Percentiles rank a stretch among this genome's conserved stretches.
Evolutionary conservation across 1,139 yeast genomes (phyloP).

Genomic region (Candida frijolesensis): DNA sequence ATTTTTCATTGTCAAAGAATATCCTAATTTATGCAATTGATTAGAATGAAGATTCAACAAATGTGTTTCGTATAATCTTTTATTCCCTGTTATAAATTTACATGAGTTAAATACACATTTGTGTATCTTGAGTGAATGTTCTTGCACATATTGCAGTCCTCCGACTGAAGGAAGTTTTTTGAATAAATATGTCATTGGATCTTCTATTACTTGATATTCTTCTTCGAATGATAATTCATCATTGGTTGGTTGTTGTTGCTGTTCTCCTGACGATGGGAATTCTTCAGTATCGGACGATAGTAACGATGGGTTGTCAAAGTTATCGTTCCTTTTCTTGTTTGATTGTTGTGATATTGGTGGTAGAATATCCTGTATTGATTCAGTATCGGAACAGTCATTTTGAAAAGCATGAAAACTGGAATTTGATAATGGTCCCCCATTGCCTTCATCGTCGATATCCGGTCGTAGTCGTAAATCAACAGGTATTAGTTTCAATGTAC

Average conservation of each 20-base stretch:
- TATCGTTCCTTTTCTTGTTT: neutral
- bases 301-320: neutral
- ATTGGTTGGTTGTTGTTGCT: neutral
- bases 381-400: neutral
- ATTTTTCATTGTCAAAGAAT: slow-evolving; percentile 26
- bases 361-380: neutral
- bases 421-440: too few species aligned
- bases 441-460: neutral
- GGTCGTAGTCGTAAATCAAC: neutral
- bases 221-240: slow-evolving; percentile 22
- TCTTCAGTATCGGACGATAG: slow-evolving; percentile 6
- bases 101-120: slow-evolving; percentile 35
- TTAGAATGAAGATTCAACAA: slow-evolving; percentile 28
- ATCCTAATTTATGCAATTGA: slow-evolving; percentile 32
- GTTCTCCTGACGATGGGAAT: neutral
- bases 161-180: neutral
- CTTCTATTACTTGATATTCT: slow-evolving; percentile 28
- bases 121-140: slow-evolving; percentile 16
- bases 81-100: slow-evolving; percentile 35
- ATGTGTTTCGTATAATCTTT: slow-evolving; percentile 32
- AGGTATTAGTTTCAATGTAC: neutral
- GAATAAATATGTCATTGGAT: slow-evolving; percentile 14
- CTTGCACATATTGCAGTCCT: neutral
- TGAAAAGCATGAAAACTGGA: too few species aligned
- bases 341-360: neutral